Evolutionary conservation across 345 rosid genomes (phyloP).

Genomic region (Melaleuca alternifolia): DNA sequence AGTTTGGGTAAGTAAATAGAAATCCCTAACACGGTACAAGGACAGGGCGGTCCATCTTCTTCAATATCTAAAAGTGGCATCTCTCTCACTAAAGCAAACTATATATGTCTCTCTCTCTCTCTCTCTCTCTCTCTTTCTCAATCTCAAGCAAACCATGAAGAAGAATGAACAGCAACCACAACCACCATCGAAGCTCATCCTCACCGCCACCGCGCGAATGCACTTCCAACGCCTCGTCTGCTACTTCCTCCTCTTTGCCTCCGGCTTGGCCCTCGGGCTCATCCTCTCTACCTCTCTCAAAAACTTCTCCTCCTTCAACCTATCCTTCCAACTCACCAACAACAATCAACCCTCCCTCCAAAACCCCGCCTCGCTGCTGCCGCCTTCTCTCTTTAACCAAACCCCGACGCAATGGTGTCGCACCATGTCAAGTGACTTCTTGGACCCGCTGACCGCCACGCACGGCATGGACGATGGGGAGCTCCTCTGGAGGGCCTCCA

Average conservation of each 20-base stretch:
- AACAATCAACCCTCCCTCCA: background rate
- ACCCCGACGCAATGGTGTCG: background rate
- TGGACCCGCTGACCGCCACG: slow-evolving; percentile 16
- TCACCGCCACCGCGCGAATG: slow-evolving; percentile 6
- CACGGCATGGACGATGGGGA: slow-evolving; percentile 65
- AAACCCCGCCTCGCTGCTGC: background rate
- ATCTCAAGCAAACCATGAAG: background rate
- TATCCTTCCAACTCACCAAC: slow-evolving; percentile 14
- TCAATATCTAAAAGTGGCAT: background rate
- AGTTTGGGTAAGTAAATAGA: background rate
- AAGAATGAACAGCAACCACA: background rate
- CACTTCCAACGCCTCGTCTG: slow-evolving; percentile 21
- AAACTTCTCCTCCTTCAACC: slow-evolving; percentile 22
- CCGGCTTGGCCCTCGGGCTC: slow-evolving; percentile 36
- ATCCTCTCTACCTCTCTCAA: slow-evolving; percentile 8
- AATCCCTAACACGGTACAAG: background rate
- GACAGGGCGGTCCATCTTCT: background rate
- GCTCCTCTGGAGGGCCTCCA: slow-evolving; percentile 44
- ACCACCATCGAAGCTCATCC: background rate
- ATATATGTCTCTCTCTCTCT: background rate
- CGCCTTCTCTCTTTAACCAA: background rate
- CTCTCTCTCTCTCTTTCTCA: background rate
- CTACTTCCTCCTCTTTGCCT: slow-evolving; percentile 25
- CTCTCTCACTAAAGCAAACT: background rate
- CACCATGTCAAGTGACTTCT: slow-evolving; percentile 4